phyloP scores from a whole-genome alignment of 2,329 filamentous ascomycete species.

The Sphaerulina musiva region DNA sequence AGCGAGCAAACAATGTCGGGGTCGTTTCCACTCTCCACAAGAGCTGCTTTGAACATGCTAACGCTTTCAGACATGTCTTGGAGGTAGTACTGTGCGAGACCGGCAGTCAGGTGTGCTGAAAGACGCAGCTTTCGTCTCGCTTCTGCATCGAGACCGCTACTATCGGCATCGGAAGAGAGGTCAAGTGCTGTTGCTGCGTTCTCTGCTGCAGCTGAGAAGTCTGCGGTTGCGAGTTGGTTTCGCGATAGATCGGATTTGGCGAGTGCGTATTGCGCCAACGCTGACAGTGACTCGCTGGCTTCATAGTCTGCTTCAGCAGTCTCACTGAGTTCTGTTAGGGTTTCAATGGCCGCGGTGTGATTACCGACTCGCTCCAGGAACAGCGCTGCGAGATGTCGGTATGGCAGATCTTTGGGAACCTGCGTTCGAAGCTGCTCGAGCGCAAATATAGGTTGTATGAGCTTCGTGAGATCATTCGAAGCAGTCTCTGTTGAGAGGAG shows the following conservation, averaged over 20 bases:
- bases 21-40: slow-evolving; percentile 67
- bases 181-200: slow-evolving; percentile 75
- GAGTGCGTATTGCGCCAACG: slow-evolving; percentile 70
- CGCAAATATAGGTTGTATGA: slow-evolving; percentile 84
- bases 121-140: slow-evolving; percentile 65
- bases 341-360: slow-evolving; percentile 55
- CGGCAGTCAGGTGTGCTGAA: slow-evolving; percentile 78
- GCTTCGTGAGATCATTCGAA: slow-evolving; percentile 49
- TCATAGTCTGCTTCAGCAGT: slow-evolving; percentile 77
- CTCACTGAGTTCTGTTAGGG: slow-evolving; percentile 60
- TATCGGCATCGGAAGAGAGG: slow-evolving; percentile 64
- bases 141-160: slow-evolving; percentile 56
- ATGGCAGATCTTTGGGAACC: slow-evolving; percentile 61
- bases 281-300: slow-evolving; percentile 65
- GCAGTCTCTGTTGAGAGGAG: slow-evolving; percentile 54
- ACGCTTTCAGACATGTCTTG: slow-evolving; percentile 63
- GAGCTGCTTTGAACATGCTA: slow-evolving; percentile 69
- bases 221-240: slow-evolving; percentile 64
- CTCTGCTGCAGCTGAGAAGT: slow-evolving; percentile 64
- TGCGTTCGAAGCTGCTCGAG: slow-evolving; percentile 73
- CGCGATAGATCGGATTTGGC: slow-evolving; percentile 82
- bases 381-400: slow-evolving; percentile 70
- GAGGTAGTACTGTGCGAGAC: slow-evolving; percentile 71
- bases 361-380: slow-evolving; percentile 76
- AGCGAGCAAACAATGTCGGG: slow-evolving; percentile 82